Evolutionary conservation across 164 flowering plant genomes (phyloP), one percentile per base, ranked within the genome.

Genomic region (Cinnamomum chago): DNA sequence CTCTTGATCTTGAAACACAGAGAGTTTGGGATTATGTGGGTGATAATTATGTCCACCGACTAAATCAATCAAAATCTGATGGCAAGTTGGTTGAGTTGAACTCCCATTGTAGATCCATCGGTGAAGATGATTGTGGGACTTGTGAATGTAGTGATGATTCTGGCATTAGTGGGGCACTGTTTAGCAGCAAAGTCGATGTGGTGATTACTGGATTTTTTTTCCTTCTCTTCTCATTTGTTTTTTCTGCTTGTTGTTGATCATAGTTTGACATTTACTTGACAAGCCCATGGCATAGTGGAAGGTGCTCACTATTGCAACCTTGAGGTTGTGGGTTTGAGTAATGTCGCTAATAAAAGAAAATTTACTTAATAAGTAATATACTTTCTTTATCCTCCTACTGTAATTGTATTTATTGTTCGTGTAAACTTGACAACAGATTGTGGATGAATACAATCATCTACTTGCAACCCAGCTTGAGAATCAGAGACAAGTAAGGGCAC

Each of bases 21-120:
- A 86, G 85, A 78, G 92, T 96, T 64, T 96, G 98, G 99, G 99
- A 96, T 90, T 96, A 96, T 86, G 97, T 88, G 71, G 97, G 99
- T 76, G 98, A 94, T 72, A 85, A 35, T 62, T 94, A 90, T 81
- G 98, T 92, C 70, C 98, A 96, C 77, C 88, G 97, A 2, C 76
- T 94, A 70, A 92, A 91, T 83, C 99, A 92, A 68, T 92, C 99
- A 75, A 94, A 88, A 83, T 74, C 81, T 83, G 97, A 90, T 82
- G 87, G 88, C 20, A 96, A 94, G 77, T 81, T 82, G 68, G 86
- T 78, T 2, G 84, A 78, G 70, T 81, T 78, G 78, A 84, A 82
- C 73, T 82, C 84, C 50, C 75, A 67, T 30, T 89, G 93, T 77
- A 76, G 75, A 70, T 87, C 94, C 50, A 28, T 65, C 71, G 87